Evolutionary conservation across 139 green algal species (phyloP), one percentile per base, ranked within the genome.

Genomic region (Klebsormidium nitens): DNA sequence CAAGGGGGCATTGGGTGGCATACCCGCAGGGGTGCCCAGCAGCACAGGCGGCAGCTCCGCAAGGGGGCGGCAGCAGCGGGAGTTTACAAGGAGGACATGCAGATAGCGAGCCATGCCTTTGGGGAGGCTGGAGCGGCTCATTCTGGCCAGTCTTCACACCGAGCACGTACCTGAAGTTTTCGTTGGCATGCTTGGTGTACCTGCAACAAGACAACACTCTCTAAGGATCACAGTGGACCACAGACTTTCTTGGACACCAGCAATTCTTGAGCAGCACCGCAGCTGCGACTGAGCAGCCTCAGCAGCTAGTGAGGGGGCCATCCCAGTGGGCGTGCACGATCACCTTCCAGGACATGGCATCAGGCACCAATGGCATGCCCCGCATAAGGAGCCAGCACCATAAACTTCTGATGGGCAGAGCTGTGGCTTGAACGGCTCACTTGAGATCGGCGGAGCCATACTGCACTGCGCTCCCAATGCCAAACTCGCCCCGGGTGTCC

Each of bases 381-480:
- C 29, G 28, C 3, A 40, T 32, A 63, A 44, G 56, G 3, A 40
- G 26, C n/a, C n/a, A n/a, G n/a, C n/a, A n/a, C n/a, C n/a, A n/a
- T n/a, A n/a, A n/a, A n/a, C n/a, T n/a, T n/a, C n/a, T n/a, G n/a
- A n/a, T n/a, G n/a, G n/a, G n/a, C n/a, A n/a, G n/a, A n/a, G n/a
- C n/a, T n/a, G n/a, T n/a, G n/a, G n/a, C n/a, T n/a, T n/a, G n/a
- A n/a, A n/a, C n/a, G n/a, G n/a, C n/a, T n/a, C n/a, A n/a, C n/a
- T n/a, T 65, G 17, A 80, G 58, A 36, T 80, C 66, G 3, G 72
- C 66, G 2, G 72, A 80, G 23, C 74, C 74, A 47, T 68, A 78
- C 40, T 81, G 74, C 2, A 36, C 56, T 6, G 74, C 74, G 36
- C 55, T 73, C 11, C 74, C 74, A 17, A 73, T 66, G 5, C 74